Conservation (phyloP, 2,329 filamentous ascomycete species). For the Metarhizium album region DNA sequence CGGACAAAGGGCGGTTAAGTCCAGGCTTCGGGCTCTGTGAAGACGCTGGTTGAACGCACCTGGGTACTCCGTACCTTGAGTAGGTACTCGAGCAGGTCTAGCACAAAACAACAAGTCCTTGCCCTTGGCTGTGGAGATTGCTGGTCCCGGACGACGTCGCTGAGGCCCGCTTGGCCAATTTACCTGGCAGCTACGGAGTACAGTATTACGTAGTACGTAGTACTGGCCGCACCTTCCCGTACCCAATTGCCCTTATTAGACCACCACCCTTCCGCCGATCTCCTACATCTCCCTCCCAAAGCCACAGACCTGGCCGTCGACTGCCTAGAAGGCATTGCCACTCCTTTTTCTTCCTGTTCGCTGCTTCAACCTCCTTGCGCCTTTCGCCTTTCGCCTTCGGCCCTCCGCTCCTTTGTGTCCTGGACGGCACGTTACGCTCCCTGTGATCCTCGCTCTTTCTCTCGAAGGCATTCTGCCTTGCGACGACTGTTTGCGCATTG, state of each 20-base stretch:
- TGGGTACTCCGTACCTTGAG: no score
- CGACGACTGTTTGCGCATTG: not conserved
- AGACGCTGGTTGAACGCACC: no score
- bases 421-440: constrained; percentile 8
- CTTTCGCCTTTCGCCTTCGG: not conserved
- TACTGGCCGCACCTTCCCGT: constrained; percentile 1
- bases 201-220: no score
- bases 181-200: no score
- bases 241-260: not conserved
- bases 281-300: not conserved
- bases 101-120: no score
- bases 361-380: constrained; percentile 1
- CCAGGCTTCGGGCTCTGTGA: no score
- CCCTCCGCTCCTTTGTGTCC: constrained; percentile 3
- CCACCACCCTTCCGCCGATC: not conserved
- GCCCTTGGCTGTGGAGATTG: no score
- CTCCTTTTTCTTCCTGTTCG: constrained; percentile 1
- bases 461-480: not conserved
- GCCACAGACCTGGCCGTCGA: constrained; percentile 7
- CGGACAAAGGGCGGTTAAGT: no score
- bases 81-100: no score
- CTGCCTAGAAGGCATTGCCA: constrained; percentile 7
- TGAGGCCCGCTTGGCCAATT: no score
- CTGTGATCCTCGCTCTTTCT: not conserved
- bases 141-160: no score